Percentiles rank a stretch among this genome's conserved stretches.
phyloP scores from a whole-genome alignment of 768 basidiomycete species.

The Aureoboletus auriporus region DNA sequence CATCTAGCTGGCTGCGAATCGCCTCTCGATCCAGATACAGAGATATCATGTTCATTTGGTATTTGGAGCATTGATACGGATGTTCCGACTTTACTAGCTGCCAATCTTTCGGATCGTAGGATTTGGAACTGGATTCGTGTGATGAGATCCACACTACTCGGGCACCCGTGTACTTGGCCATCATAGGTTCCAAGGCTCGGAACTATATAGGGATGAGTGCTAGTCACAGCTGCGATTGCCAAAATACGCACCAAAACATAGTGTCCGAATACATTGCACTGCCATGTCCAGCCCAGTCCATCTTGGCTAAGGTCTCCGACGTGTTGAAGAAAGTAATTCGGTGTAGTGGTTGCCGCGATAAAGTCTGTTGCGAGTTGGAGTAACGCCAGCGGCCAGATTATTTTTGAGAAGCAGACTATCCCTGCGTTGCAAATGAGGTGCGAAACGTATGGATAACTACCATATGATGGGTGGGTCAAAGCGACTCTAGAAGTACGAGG shows the following conservation, averaged over 20 bases:
- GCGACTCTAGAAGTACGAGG: background rate
- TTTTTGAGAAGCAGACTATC: constrained; percentile 49
- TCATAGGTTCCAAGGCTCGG: constrained; percentile 52
- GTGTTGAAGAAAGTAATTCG: constrained; percentile 54
- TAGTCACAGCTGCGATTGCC: background rate
- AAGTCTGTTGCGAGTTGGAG: constrained; percentile 46
- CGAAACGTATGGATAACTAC: constrained; percentile 75
- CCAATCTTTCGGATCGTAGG: constrained; percentile 65
- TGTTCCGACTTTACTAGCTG: constrained; percentile 58
- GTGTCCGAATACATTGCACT: constrained; percentile 81
- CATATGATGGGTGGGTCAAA: background rate
- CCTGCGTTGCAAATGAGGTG: constrained; percentile 83
- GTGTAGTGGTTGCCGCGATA: constrained; percentile 47
- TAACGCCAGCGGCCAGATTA: constrained; percentile 47
- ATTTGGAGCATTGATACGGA: constrained; percentile 72
- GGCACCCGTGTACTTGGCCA: constrained; percentile 46
- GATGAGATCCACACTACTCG: constrained; percentile 83
- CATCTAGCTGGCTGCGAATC: constrained; percentile 19
- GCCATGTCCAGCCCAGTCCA: constrained; percentile 78
- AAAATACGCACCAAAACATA: constrained; percentile 60
- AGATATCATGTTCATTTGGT: constrained; percentile 69
- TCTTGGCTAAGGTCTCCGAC: constrained; percentile 59
- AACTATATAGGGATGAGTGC: constrained; percentile 42
- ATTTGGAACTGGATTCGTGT: constrained; percentile 50
- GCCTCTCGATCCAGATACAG: constrained; percentile 50